Conservation (phyloP, 1,139 yeast species). For the Taphrina pruni region DNA sequence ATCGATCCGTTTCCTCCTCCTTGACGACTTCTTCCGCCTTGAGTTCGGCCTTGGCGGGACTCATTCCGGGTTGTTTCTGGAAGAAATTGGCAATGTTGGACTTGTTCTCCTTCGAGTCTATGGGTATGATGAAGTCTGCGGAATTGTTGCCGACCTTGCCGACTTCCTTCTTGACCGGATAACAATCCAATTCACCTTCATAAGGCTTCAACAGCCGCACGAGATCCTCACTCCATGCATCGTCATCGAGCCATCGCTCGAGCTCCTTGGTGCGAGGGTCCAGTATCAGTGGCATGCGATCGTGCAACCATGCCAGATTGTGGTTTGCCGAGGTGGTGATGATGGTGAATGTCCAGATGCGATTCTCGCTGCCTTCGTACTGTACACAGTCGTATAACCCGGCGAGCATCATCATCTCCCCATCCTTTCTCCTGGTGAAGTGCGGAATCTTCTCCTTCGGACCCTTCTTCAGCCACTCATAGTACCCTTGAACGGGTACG, state of each 20-base stretch:
- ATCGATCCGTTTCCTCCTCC: conserved; percentile 11
- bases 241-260: conserved; percentile 66
- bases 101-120: conserved; percentile 37
- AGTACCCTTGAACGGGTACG: conserved; percentile 80
- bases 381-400: conserved; percentile 63
- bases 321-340: conserved; percentile 69
- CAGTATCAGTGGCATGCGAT: conserved; percentile 74
- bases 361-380: conserved; percentile 47
- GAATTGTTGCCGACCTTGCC: conserved; percentile 67
- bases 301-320: conserved; percentile 68
- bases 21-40: conserved; percentile 17
- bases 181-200: conserved; percentile 55
- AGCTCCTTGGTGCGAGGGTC: conserved; percentile 61
- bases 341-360: conserved; percentile 65
- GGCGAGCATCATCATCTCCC: conserved; percentile 66
- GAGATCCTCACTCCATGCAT: conserved; percentile 47
- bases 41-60: conserved; percentile 11
- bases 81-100: conserved; percentile 40
- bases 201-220: conserved; percentile 26
- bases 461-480: conserved; percentile 67
- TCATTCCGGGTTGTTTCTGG: conserved; percentile 42
- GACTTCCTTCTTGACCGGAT: conserved; percentile 66
- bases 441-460: conserved; percentile 61
- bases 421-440: conserved; percentile 62
- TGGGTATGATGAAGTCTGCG: conserved; percentile 35